These are phyloP conservation scores for Neostapfia colusana DNA, from an alignment of 176 grass and related monocot species.

Conservation along the genomic window DNA sequence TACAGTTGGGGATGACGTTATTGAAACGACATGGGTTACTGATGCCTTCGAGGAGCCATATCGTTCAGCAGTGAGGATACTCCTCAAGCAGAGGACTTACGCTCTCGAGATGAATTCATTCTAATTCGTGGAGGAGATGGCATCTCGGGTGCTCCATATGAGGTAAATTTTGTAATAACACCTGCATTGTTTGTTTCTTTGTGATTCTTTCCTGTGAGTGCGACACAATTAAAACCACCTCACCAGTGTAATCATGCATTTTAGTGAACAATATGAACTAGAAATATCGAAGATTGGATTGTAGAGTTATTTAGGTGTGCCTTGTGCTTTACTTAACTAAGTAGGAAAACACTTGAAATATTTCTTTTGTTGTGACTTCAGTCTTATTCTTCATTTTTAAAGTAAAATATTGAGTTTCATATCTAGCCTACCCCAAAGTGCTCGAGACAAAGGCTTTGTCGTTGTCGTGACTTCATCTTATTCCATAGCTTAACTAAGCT, in stretches of 20 bases:
- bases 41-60: slow-evolving; percentile 89
- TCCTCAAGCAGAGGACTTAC: slow-evolving; percentile 72
- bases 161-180: slow-evolving; percentile 31
- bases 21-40: slow-evolving; percentile 58
- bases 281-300: background rate
- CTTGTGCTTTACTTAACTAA: background rate
- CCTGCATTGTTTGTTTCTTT: slow-evolving; percentile 1
- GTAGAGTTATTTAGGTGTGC: background rate
- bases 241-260: background rate
- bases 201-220: slow-evolving; percentile 3
- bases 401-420: too few species aligned
- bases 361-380: too few species aligned
- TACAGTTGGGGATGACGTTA: background rate
- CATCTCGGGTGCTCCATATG: slow-evolving; percentile 20
- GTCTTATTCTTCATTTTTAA: too few species aligned
- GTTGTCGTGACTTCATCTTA: background rate
- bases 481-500: background rate
- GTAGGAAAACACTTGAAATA: background rate
- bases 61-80: slow-evolving; percentile 59
- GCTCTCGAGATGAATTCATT: slow-evolving; percentile 97
- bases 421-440: too few species aligned
- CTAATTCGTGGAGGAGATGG: slow-evolving; percentile 34
- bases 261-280: background rate
- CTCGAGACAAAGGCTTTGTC: too few species aligned
- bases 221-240: background rate